Evolutionary conservation across 345 rosid species (phyloP), one percentile per base, ranked within the genome.

Genomic region (Rhizophora mangle): DNA sequence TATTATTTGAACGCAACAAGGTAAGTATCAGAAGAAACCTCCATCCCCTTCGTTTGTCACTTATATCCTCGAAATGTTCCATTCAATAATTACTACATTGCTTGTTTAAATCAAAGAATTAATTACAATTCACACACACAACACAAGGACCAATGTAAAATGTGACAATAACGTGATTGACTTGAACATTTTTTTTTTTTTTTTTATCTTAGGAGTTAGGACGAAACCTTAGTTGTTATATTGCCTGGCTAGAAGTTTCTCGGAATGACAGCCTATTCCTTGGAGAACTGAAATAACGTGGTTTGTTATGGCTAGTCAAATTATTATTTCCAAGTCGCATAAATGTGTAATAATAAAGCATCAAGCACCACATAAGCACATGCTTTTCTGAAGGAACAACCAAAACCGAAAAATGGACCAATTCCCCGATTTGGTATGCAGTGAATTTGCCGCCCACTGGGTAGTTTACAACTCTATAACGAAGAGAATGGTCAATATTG

Each of bases 1-100:
- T 73, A 83, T 69, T 78, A 53, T 79, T 72, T 71, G 72, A 75
- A 62, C 2, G 39, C 61, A 73, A 61, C 26, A 65, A 60, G 73
- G 62, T 71, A 60, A 69, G 39, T 60, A 63, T 63, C 34, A 49
- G 62, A 81, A 78, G 69, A 79, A 76, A 47, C 64, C 79, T 71
- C 68, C 51, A 52, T 74, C 67, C 67, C 60, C 63, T 62, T 16
- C 18, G 64, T 76, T 76, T 73, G 74, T 76, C 74, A 34, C 63
- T 26, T 62, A 59, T 53, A 60, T 68, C 59, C 20, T 72, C 62
- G 72, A 61, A 77, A 66, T 69, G 64, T 69, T 76, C 61, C 32
- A 62, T 65, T 26, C 18, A 43, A 15, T 19, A 43, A 43, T 43
- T 43, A 43, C 49, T 43, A 13, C 49, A 43, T 13, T 43, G 49